Percentiles rank a stretch among this genome's conserved stretches.
These are phyloP conservation scores for Arthromyces matolae DNA, from an alignment of 768 basidiomycete species.

Conservation along the genomic window DNA sequence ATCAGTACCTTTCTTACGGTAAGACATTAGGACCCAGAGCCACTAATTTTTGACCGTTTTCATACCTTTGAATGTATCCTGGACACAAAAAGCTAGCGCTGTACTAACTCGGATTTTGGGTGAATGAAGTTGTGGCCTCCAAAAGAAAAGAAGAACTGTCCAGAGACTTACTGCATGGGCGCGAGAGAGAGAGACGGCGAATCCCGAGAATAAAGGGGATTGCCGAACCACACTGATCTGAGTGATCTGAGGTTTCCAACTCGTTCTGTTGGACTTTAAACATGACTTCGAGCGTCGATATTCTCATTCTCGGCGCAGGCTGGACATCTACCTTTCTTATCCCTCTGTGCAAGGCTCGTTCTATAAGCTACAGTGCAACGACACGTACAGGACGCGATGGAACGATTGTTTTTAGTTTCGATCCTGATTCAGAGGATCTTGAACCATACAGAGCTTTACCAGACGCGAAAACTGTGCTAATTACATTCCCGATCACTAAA, in stretches of 20 bases:
- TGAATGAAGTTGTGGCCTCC: too few species aligned
- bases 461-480: conserved; percentile 49
- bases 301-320: conserved; percentile 63
- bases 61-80: too few species aligned
- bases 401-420: conserved; percentile 55
- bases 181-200: too few species aligned
- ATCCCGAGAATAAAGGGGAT: too few species aligned
- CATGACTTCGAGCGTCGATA: conserved; percentile 30
- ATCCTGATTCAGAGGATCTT: conserved; percentile 43
- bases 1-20: too few species aligned
- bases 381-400: conserved; percentile 46
- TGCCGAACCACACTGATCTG: too few species aligned
- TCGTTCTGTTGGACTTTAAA: neutral
- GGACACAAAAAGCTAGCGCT: too few species aligned
- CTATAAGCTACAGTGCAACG: conserved; percentile 47
- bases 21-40: too few species aligned
- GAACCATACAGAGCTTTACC: conserved; percentile 46
- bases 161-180: too few species aligned
- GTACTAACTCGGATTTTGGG: too few species aligned
- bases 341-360: conserved; percentile 41
- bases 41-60: too few species aligned
- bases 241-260: neutral
- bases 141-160: too few species aligned
- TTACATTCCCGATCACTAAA: conserved; percentile 52
- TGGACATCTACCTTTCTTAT: conserved; percentile 64